Evolutionary conservation across 2,329 filamentous ascomycete species (phyloP).

Genomic region (Scytalidium lignicola): DNA sequence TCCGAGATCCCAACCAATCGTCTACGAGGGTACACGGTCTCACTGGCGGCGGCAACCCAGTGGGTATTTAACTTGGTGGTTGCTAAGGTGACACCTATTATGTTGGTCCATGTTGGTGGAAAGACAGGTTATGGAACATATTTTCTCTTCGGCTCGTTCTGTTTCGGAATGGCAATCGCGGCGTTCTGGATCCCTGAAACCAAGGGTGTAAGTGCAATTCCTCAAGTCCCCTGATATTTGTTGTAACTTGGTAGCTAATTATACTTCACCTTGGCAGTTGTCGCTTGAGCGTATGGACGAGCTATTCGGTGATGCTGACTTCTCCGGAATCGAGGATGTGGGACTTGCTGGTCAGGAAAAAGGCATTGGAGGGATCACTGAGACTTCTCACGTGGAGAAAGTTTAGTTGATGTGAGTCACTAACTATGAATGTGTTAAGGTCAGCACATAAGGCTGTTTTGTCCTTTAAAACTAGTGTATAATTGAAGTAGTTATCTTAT

Average conservation of each 20-base stretch:
- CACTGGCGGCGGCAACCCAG: constrained; percentile 62
- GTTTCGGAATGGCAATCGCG: constrained; percentile 50
- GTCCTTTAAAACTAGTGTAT: too few relatives aligned
- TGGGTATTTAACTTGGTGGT: constrained; percentile 74
- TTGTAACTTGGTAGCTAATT: too few relatives aligned
- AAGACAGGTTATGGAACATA: constrained; percentile 51
- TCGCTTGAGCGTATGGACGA: constrained; percentile 47
- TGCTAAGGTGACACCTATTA: constrained; percentile 60
- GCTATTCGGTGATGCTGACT: constrained; percentile 55
- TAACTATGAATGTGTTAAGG: too few relatives aligned
- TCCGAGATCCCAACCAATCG: constrained; percentile 65
- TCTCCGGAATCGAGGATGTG: background rate
- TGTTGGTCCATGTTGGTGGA: constrained; percentile 52
- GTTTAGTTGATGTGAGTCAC: too few relatives aligned
- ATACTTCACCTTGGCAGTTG: constrained; percentile 1
- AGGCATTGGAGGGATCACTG: background rate
- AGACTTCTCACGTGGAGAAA: background rate
- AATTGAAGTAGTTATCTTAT: too few relatives aligned
- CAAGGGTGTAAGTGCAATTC: constrained; percentile 49
- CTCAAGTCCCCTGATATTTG: background rate
- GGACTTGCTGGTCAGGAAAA: constrained; percentile 23
- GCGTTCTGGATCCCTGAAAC: constrained; percentile 53
- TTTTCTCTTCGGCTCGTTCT: constrained; percentile 62
- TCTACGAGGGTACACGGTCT: constrained; percentile 61
- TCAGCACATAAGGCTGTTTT: too few relatives aligned